A percentile compares a stretch with the other conserved stretches of the same genome.
These are phyloP conservation scores for Trametes elegans DNA, from an alignment of 768 basidiomycete species.

Conservation along the genomic window DNA sequence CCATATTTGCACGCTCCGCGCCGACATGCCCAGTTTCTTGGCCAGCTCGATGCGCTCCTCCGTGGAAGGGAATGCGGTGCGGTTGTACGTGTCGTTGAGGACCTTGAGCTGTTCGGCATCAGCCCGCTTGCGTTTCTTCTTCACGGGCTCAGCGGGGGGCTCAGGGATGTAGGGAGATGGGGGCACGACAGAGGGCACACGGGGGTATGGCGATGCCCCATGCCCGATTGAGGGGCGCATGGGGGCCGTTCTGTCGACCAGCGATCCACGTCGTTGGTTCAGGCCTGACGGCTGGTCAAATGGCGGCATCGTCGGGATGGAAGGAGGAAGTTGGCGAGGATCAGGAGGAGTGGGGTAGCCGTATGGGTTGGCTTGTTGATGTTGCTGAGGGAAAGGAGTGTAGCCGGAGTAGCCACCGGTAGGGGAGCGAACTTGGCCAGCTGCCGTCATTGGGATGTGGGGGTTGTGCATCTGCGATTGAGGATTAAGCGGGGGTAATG, in stretches of 20 bases:
- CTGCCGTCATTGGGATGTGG: conserved; percentile 22
- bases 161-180: conserved; percentile 22
- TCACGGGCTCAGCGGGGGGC: conserved; percentile 48
- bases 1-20: conserved; percentile 88
- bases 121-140: conserved; percentile 87
- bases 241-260: conserved; percentile 30
- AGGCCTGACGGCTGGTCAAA: conserved; percentile 18
- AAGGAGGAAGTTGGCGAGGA: conserved; percentile 31
- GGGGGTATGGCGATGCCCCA: conserved; percentile 55
- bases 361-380: conserved; percentile 31
- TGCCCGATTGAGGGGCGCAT: conserved; percentile 25
- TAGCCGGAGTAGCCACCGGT: conserved; percentile 62
- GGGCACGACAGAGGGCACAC: conserved; percentile 28
- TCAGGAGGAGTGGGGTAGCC: conserved; percentile 37
- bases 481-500: conserved; percentile 51
- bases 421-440: conserved; percentile 53
- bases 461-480: conserved; percentile 23
- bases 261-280: conserved; percentile 34
- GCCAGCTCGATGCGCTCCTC: conserved; percentile 80
- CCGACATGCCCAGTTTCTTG: conserved; percentile 76
- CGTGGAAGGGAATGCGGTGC: conserved; percentile 86
- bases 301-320: conserved; percentile 18
- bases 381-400: conserved; percentile 42
- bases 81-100: conserved; percentile 74
- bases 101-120: conserved; percentile 78